Conservation (phyloP, 768 basidiomycete genomes). For the Mrakia hoshinonis region DNA sequence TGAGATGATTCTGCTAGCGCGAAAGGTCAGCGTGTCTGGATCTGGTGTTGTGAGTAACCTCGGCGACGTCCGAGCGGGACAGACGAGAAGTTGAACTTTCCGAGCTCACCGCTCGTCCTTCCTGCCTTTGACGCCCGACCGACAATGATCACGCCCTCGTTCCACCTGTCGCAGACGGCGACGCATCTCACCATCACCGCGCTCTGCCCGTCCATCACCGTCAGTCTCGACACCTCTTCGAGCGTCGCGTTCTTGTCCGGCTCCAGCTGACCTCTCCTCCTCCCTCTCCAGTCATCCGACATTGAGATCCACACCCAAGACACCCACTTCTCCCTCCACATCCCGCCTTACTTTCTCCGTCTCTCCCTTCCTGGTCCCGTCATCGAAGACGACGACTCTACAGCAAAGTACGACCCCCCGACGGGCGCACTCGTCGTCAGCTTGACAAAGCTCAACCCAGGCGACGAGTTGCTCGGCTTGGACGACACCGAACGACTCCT, state of each 20-base stretch:
- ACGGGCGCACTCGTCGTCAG: slow-evolving; percentile 69
- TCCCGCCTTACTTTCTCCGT: slow-evolving; percentile 77
- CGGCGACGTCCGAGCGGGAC: neutral
- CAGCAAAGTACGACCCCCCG: slow-evolving; percentile 64
- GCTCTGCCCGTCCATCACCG: slow-evolving; percentile 9
- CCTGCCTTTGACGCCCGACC: neutral
- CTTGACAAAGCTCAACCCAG: slow-evolving; percentile 58
- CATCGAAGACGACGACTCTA: slow-evolving; percentile 60
- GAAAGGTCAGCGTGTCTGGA: too few species aligned
- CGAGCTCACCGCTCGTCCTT: neutral
- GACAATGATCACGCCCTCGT: slow-evolving; percentile 18
- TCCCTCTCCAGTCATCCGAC: slow-evolving; percentile 59
- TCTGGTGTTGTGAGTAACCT: too few species aligned
- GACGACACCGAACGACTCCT: slow-evolving; percentile 70
- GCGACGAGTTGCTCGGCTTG: slow-evolving; percentile 64
- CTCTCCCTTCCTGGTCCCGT: slow-evolving; percentile 62
- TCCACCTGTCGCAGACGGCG: slow-evolving; percentile 15
- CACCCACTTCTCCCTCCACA: slow-evolving; percentile 59
- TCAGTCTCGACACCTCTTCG: neutral
- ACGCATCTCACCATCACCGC: slow-evolving; percentile 3
- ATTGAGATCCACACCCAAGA: slow-evolving; percentile 67
- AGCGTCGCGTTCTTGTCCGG: neutral
- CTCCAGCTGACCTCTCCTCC: slow-evolving; percentile 20
- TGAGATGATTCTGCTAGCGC: too few species aligned
- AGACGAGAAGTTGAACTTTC: neutral